Percentiles rank a stretch among this genome's conserved stretches.
Conservation (phyloP, 306 rosid species). For the Vigna angularis region DNA sequence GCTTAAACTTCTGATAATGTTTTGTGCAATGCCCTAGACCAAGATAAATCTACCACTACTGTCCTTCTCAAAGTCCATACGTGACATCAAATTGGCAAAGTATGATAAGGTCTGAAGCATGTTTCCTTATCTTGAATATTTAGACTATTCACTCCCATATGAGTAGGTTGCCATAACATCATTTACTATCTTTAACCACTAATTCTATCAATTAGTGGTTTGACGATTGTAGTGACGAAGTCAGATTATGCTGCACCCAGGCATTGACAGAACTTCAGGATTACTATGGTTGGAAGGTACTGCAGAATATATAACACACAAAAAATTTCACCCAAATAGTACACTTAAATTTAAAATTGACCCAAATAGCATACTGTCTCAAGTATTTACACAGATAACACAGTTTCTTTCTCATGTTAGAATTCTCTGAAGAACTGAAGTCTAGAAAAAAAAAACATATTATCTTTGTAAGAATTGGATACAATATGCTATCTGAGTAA, state of each 20-base stretch:
- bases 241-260: constrained; percentile 68
- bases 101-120: constrained; percentile 68
- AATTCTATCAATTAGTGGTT: constrained; percentile 89
- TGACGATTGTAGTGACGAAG: constrained; percentile 85
- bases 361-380: no score
- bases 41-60: constrained; percentile 71
- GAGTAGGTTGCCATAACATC: constrained; percentile 40
- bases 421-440: no score
- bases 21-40: constrained; percentile 51
- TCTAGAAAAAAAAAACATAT: no score
- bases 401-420: no score
- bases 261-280: constrained; percentile 70
- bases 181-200: constrained; percentile 58
- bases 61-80: constrained; percentile 57
- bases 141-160: constrained; percentile 6
- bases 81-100: constrained; percentile 79
- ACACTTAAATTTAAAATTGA: no score
- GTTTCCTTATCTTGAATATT: constrained; percentile 1
- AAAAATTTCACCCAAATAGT: not conserved
- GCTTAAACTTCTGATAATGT: constrained; percentile 16
- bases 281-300: constrained; percentile 85
- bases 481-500: no score
- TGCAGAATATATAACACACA: not conserved
- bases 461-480: no score
- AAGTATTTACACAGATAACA: no score